Base-by-base conservation (phyloP, 805 yeast species). In the Jamesozyma piceae region DNA sequence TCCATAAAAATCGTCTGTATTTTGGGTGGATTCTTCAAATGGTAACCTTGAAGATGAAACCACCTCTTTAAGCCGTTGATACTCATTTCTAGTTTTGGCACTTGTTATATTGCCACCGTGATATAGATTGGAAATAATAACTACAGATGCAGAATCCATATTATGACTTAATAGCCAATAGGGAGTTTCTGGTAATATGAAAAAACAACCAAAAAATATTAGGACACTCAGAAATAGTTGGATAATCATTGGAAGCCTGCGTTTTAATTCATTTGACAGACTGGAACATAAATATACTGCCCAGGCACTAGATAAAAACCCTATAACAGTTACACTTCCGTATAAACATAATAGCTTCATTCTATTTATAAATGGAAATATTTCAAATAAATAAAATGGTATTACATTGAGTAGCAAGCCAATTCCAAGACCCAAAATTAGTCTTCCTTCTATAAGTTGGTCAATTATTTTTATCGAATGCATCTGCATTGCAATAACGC, bases 111-210 rank as follows among this genome's bases (percentile, higher is more conserved):
- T 79, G 3, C 95, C 95, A 43, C 76, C 78, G 0, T 90, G 78
- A 53, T 82, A 84, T 41, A 89, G 71, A 58, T 86, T 88, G 5
- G 90, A 86, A 59, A 89, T 78, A 14, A 85, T 95, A 21, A 82
- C 71, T 63, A 88, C 71, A 1, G 95, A 96, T 62, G 89, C 96
- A 41, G 71, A 74, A 47, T 80, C 86, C 49, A 72, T 75, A 57
- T 87, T 95, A 47, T 82, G 81, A 58, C 84, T 89, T 30, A 89
- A 65, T 41, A 89, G 68, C 95, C 95, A 88, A 50, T 95, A 71
- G 4, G 97, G 97, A 38, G 89, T 79, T 55, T 88, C 97, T 4
- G 30, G 22, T 18, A 85, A 88, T 31, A 89, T 77, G 45, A 82
- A 22, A n/a, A 33, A 22, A 4, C 6, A 9, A 21, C 37, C 26